phyloP scores from a whole-genome alignment of 371 early-diverging fungal species.

The Saksenaea oblongispora region DNA sequence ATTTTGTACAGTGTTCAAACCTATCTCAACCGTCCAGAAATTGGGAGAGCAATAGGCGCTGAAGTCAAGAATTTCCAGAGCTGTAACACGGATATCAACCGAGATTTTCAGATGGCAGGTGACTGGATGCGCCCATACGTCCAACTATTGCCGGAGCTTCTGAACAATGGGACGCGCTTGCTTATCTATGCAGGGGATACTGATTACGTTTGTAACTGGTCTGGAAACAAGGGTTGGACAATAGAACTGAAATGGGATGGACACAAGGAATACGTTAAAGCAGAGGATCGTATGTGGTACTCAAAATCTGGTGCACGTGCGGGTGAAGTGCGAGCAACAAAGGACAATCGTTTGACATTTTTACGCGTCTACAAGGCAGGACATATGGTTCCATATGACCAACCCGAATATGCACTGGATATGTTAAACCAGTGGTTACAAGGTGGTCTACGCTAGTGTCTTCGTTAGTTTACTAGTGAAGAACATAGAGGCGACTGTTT shows the following conservation, averaged over 20 bases:
- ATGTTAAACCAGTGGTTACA: constrained; percentile 68
- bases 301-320: constrained; percentile 42
- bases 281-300: constrained; percentile 57
- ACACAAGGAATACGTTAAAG: constrained; percentile 58
- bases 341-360: constrained; percentile 71
- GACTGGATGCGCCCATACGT: constrained; percentile 91
- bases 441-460: constrained; percentile 28
- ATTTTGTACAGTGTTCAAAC: constrained; percentile 75
- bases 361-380: constrained; percentile 87
- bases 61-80: constrained; percentile 62
- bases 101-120: constrained; percentile 60
- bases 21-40: constrained; percentile 73
- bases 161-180: constrained; percentile 81
- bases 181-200: constrained; percentile 87
- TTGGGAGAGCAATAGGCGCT: constrained; percentile 73
- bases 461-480: neutral
- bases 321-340: constrained; percentile 70
- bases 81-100: constrained; percentile 75
- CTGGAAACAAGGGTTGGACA: constrained; percentile 91
- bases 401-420: constrained; percentile 50
- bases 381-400: constrained; percentile 82
- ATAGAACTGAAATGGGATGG: constrained; percentile 82
- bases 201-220: constrained; percentile 89
- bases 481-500: too few species aligned
- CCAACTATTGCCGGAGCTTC: constrained; percentile 64